A percentile compares a stretch with the other conserved stretches of the same genome.
Conservation (phyloP, 331 rosid genomes). For the Rhamnella rubrinervis region DNA sequence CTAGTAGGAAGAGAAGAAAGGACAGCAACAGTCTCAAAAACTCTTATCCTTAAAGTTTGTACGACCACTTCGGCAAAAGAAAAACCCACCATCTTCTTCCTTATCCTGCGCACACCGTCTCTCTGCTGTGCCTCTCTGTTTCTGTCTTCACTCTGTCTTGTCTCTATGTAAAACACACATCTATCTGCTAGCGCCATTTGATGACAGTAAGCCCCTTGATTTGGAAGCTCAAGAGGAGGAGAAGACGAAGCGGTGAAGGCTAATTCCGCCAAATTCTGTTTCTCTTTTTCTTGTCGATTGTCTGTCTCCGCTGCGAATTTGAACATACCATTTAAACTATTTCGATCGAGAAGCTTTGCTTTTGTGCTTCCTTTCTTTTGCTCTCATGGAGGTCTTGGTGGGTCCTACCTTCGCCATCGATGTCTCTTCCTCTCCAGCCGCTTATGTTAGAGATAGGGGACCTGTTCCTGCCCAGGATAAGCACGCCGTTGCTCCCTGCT, state of each 20-base stretch:
- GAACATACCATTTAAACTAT: not conserved
- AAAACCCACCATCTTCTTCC: not conserved
- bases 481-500: conserved; percentile 13
- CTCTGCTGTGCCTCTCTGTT: conserved; percentile 2
- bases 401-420: conserved; percentile 66
- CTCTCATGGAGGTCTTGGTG: conserved; percentile 66
- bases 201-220: conserved; percentile 52
- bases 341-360: no score
- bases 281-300: not conserved
- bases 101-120: conserved; percentile 16
- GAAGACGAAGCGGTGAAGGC: conserved; percentile 67
- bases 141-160: not conserved
- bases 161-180: not conserved
- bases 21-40: not conserved
- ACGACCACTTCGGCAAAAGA: not conserved
- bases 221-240: conserved; percentile 45
- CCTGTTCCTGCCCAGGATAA: conserved; percentile 17
- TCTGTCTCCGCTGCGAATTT: not conserved
- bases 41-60: not conserved
- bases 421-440: conserved; percentile 29
- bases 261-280: conserved; percentile 3
- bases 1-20: not conserved
- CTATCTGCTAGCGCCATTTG: conserved; percentile 22
- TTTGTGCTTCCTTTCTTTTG: not conserved
- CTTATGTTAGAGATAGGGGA: conserved; percentile 17